Evolutionary conservation across 2,329 filamentous ascomycete species (phyloP), one percentile per base, ranked within the genome.

Genomic region (Fusarium transvaalense): DNA sequence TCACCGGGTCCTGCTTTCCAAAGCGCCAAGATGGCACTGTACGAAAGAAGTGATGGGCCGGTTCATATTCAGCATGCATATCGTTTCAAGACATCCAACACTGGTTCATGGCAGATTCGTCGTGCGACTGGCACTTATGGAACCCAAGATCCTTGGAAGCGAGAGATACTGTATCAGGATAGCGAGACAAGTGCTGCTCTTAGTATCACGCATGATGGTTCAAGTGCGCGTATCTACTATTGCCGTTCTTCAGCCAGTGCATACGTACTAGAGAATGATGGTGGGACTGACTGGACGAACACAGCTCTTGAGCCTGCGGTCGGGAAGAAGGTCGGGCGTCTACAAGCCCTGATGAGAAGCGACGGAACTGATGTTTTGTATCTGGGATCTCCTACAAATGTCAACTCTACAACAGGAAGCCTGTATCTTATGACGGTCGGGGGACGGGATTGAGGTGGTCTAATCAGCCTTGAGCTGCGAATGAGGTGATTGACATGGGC

Each of bases 291-390:
- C 0, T 66, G 64, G 64, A 67, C 57, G 1, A 53, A 67, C 7
- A 66, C 59, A 6, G 63, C 64, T 5, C 23, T 66, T 39, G 53
- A 41, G 9, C 50, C 64, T 0, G 57, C 14, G 2, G 38, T 38
- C 10, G 63, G 64, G 0, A 66, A 66, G 41, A 66, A 51, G 2
- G 64, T 64, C 1, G 57, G 64, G 23, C 64, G 64, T 14, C 57
- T 66, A 0, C 64, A 66, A 14, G 57, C 63, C 4, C 37, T 58
- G 37, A 64, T 58, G 57, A 63, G 29, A 13, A 53, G 41, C 12
- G 64, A 67, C 6, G 64, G 64, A 31, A 66, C 41, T 2, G 64
- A 66, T 34, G 41, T 66, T 14, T 37, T 66, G 21, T 67, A 66
- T 19, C n/a, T 66, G n/a, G 63, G 51, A 4, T 42, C 64, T 0